Evolutionary conservation across 345 rosid species (phyloP).

Genomic region (Firmiana major): DNA sequence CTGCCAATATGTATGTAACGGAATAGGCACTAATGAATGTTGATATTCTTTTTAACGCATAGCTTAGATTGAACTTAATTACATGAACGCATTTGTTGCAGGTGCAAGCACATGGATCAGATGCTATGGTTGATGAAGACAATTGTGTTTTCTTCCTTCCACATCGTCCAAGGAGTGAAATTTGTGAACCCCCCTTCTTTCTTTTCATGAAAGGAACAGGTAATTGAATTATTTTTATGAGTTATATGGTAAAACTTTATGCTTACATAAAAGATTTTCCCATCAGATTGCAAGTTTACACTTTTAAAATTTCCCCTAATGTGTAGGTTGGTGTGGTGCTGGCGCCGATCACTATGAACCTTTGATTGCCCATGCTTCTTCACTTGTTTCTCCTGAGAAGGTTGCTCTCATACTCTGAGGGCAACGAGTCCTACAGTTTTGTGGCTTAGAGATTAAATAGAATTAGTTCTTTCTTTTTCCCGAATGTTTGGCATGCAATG

Average conservation of each 20-base stretch:
- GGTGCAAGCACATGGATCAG: slow-evolving; percentile 99
- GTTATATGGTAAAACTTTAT: not conserved
- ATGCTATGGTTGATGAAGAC: slow-evolving; percentile 94
- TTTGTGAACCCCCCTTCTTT: slow-evolving; percentile 77
- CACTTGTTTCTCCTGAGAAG: slow-evolving; percentile 76
- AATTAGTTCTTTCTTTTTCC: slow-evolving; percentile 25
- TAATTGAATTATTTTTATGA: slow-evolving; percentile 13
- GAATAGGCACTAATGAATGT: not conserved
- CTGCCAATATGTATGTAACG: not conserved
- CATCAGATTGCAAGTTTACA: not conserved
- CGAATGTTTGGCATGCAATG: slow-evolving; percentile 16
- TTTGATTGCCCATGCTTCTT: slow-evolving; percentile 63
- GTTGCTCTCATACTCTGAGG: slow-evolving; percentile 74
- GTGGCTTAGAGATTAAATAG: slow-evolving; percentile 34
- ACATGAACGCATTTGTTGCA: slow-evolving; percentile 21
- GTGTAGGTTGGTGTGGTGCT: slow-evolving; percentile 92
- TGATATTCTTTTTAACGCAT: not conserved
- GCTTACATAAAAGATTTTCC: not conserved
- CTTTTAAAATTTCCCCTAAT: not conserved
- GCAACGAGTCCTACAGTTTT: slow-evolving; percentile 35
- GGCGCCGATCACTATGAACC: slow-evolving; percentile 99
- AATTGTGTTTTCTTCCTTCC: slow-evolving; percentile 96
- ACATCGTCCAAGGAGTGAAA: slow-evolving; percentile 82
- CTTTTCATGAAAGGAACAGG: slow-evolving; percentile 99
- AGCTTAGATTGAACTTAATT: not conserved